phyloP scores from a whole-genome alignment of 306 rosid genomes.

The Dalbergia oliveri region DNA sequence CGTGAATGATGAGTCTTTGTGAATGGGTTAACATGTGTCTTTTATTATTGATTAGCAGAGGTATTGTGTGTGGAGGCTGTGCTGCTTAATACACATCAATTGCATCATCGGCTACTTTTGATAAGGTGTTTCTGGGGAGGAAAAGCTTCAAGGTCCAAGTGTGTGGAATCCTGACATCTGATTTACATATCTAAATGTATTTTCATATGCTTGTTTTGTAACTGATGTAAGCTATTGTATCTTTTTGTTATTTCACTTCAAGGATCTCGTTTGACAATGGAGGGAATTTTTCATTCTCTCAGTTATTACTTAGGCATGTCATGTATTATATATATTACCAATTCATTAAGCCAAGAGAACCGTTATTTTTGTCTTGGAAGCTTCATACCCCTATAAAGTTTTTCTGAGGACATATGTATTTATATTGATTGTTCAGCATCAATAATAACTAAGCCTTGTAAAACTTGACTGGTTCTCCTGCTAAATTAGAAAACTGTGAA shows the following conservation, averaged over 20 bases:
- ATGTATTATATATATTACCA: slow-evolving; percentile 42
- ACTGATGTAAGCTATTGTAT: slow-evolving; percentile 43
- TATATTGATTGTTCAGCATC: background rate
- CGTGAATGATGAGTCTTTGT: background rate
- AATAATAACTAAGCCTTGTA: no score
- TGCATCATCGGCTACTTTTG: slow-evolving; percentile 35
- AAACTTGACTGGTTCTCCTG: no score
- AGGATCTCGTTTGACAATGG: slow-evolving; percentile 45
- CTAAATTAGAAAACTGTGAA: background rate
- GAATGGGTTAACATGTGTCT: slow-evolving; percentile 26
- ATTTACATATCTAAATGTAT: slow-evolving; percentile 33
- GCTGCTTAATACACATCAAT: slow-evolving; percentile 51
- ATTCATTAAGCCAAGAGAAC: slow-evolving; percentile 39
- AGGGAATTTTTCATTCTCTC: slow-evolving; percentile 97
- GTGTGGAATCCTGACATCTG: slow-evolving; percentile 53
- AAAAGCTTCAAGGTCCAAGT: slow-evolving; percentile 45
- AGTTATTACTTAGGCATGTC: slow-evolving; percentile 41
- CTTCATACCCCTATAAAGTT: slow-evolving; percentile 14
- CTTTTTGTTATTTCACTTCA: slow-evolving; percentile 35
- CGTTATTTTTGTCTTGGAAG: background rate
- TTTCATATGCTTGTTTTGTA: slow-evolving; percentile 51
- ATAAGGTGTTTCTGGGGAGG: slow-evolving; percentile 39
- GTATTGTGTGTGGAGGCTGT: slow-evolving; percentile 87
- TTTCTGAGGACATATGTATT: background rate
- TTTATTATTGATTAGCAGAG: slow-evolving; percentile 51